These are phyloP conservation scores for Fusarium xylarioides DNA, from an alignment of 2,329 filamentous ascomycete genomes.

Conservation along the genomic window DNA sequence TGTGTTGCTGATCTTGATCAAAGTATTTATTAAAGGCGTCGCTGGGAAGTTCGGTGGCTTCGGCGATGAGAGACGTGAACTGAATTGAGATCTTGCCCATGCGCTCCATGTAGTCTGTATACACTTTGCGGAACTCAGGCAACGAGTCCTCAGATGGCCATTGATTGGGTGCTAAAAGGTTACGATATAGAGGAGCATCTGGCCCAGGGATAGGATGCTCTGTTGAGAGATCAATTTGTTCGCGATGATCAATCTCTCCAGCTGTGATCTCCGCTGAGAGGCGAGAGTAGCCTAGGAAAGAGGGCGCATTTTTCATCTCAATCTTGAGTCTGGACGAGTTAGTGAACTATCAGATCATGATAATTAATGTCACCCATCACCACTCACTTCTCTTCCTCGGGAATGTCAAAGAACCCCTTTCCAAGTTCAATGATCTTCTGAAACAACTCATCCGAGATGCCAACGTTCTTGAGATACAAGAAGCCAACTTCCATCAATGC, in stretches of 20 bases:
- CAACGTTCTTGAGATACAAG: conserved; percentile 83
- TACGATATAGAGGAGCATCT: conserved; percentile 74
- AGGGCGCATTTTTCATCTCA: conserved; percentile 78
- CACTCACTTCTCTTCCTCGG: conserved; percentile 75
- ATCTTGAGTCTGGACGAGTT: conserved; percentile 62
- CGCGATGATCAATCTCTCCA: conserved; percentile 78
- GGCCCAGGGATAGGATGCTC: conserved; percentile 73
- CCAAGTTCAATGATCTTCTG: conserved; percentile 73
- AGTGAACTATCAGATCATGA: neutral
- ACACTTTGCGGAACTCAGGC: conserved; percentile 73
- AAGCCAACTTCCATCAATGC: conserved; percentile 89
- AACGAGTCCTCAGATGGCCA: conserved; percentile 75
- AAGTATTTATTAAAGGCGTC: conserved; percentile 83
- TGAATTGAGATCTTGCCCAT: conserved; percentile 78
- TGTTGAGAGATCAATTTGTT: conserved; percentile 88
- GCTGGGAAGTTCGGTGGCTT: conserved; percentile 77
- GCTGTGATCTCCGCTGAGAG: conserved; percentile 77
- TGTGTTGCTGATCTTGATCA: conserved; percentile 79
- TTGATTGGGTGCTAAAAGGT: conserved; percentile 80
- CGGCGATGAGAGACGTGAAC: conserved; percentile 84
- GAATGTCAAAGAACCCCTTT: conserved; percentile 79
- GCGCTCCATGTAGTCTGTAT: conserved; percentile 77
- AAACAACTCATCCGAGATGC: conserved; percentile 73
- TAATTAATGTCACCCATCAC: neutral
- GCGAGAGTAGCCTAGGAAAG: conserved; percentile 75